Base-by-base conservation (phyloP, 1,284 basidiomycete species). In the Moesziomyces sp. region DNA sequence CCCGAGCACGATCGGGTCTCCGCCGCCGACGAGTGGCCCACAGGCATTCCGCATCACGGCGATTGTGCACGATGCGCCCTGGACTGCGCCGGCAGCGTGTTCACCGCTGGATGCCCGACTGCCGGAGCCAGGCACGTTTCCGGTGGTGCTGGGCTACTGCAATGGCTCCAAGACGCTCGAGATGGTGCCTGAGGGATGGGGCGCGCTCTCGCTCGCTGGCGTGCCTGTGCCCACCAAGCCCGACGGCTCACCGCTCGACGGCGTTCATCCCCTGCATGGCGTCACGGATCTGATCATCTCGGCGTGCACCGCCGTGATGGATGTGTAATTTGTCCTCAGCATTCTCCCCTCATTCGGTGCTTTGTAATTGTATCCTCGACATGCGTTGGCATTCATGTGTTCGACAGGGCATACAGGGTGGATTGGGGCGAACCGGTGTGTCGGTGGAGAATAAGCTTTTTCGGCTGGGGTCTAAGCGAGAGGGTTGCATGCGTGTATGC, bases 131-230 rank as follows among this genome's bases (percentile, higher is more conserved):
- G 65, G 68, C 28, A 63, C 74, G 1, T 78, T 78, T 51, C 76
- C 76, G 1, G 67, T 76, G 13, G 76, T 78, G 26, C 24, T 78
- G 24, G 76, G 68, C 40, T 73, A 74, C 51, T 78, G 76, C 60
- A 69, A 78, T 50, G 60, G 63, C 5, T 30, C 35, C 6, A 60
- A 71, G 23, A 55, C 30, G 9, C 40, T 78, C 34, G 74, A 78
- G 44, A 63, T 78, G 65, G 66, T 78, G 5, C 63, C 69, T 0
- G 76, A 78, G 46, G 76, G 76, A 6, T 78, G 74, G 70, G 67
- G 48, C 5, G 74, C 70, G 8, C 48, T 78, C 45, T 43, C 53
- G 2, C 44, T 78, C 1, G 70, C 58, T 3, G 58, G 64, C 9
- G 64, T 56, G 7, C 40, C 56, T 13, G 35, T 54, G 23, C 58